Base-by-base conservation (phyloP, 768 basidiomycete genomes). In the Lactarius evosmus region DNA sequence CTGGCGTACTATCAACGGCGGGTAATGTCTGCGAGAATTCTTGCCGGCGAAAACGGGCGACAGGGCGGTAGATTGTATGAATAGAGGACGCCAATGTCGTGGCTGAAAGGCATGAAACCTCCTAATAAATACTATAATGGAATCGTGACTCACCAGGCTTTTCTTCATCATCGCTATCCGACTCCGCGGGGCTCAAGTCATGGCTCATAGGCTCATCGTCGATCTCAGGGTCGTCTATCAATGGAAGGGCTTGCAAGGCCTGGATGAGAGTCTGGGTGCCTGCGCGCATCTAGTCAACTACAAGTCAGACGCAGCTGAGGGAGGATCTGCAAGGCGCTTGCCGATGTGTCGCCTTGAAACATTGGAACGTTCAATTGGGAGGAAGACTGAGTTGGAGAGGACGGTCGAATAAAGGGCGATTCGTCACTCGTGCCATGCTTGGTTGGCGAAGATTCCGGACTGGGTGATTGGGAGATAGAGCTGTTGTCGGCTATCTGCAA, bases 241-340 rank as follows among this genome's bases (percentile, higher is more conserved):
- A 90, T 22, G 92, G 93, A 46, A 93, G 79, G 2, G 91, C 92
- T 70, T 93, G 92, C 16, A 94, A 79, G 4, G 90, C 92, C 75
- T 93, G 92, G 41, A 94, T 93, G 56, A 94, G 83, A 3, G 92
- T 90, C 72, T 94, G 93, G 3, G 92, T 94, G 17, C 92, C 92
- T 29, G 86, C 84, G 44, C 90, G 87, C 85, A 94, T 89, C 92
- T 94, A 71, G 40, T 63, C 62, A 63, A 62, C 55, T 41, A 58
- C 30, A 49, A 17, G 61, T 60, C 30, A 56, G 63, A 62, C 27
- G 60, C 50, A 51, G 54, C 50, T 60, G 16, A 46, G 41, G 52
- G 52, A 53, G 65, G n/a, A 56, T 53, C 32, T 36, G 50, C 55
- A 49, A 44, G 66, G 46, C 58, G 76, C 86, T 69, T 72, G 92